Evolutionary conservation across 306 rosid species (phyloP).

Genomic region (Prosopis cineraria): DNA sequence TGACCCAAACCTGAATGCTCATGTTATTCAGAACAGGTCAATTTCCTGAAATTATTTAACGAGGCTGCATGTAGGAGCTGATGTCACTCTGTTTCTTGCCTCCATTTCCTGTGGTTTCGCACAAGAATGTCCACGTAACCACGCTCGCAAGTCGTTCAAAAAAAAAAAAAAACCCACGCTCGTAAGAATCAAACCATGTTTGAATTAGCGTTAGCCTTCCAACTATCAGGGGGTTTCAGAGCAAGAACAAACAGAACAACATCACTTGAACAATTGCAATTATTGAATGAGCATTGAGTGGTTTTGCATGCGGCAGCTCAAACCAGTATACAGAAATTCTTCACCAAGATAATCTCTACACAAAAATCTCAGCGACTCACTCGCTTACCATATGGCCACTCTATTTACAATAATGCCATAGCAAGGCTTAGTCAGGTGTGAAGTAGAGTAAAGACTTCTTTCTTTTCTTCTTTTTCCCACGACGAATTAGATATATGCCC

Average conservation of each 20-base stretch:
- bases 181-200: neutral
- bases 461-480: neutral
- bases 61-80: neutral
- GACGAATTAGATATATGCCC: neutral
- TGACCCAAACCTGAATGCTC: neutral
- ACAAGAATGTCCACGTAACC: no score
- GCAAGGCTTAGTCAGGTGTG: neutral
- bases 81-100: neutral
- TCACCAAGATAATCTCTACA: conserved; percentile 20
- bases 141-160: no score
- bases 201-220: neutral
- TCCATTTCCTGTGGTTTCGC: neutral
- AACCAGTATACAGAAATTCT: conserved; percentile 6
- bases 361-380: neutral
- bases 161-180: no score
- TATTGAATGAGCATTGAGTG: neutral
- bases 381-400: neutral
- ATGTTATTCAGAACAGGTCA: neutral
- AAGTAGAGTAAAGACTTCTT: neutral
- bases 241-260: neutral
- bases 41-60: neutral
- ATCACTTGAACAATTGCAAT: conserved; percentile 7
- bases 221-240: neutral
- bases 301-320: conserved; percentile 10
- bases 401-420: neutral